Evolutionary conservation across 495 filamentous ascomycete species (phyloP).

Genomic region (Stereocaulon alpinum): DNA sequence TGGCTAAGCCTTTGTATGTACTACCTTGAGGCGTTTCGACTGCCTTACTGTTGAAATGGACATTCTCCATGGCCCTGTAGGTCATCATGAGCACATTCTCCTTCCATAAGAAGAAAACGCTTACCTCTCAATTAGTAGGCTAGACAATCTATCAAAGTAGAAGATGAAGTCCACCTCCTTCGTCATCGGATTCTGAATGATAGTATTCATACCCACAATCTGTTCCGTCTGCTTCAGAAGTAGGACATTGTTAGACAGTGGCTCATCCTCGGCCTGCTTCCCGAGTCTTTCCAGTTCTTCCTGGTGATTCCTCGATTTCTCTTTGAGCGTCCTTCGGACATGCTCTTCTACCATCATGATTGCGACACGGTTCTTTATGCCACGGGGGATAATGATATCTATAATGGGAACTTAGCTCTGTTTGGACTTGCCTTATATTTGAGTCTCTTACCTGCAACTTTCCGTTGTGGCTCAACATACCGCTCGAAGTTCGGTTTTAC

Average conservation of each 20-base stretch:
- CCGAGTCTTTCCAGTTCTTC: slow-evolving; percentile 65
- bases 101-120: slow-evolving; percentile 2
- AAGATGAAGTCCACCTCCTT: slow-evolving; percentile 88
- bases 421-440: background rate
- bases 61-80: slow-evolving; percentile 58
- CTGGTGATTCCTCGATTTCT: slow-evolving; percentile 78
- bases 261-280: slow-evolving; percentile 52
- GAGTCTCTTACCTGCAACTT: slow-evolving; percentile 50
- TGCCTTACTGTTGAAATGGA: slow-evolving; percentile 47
- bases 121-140: slow-evolving; percentile 76
- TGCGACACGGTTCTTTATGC: slow-evolving; percentile 85
- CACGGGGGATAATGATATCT: slow-evolving; percentile 93
- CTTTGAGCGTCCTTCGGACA: slow-evolving; percentile 68
- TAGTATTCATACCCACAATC: slow-evolving; percentile 76
- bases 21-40: slow-evolving; percentile 60
- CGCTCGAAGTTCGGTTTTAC: slow-evolving; percentile 92
- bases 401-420: background rate
- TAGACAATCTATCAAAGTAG: slow-evolving; percentile 81
- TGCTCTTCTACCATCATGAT: slow-evolving; percentile 94
- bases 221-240: slow-evolving; percentile 66
- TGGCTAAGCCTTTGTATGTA: slow-evolving; percentile 56
- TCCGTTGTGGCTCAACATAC: slow-evolving; percentile 83
- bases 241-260: slow-evolving; percentile 61
- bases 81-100: background rate
- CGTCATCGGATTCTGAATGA: slow-evolving; percentile 72